Base-by-base conservation (phyloP, 2,329 filamentous ascomycete species). In the Rhexocercosporidium sp. region DNA sequence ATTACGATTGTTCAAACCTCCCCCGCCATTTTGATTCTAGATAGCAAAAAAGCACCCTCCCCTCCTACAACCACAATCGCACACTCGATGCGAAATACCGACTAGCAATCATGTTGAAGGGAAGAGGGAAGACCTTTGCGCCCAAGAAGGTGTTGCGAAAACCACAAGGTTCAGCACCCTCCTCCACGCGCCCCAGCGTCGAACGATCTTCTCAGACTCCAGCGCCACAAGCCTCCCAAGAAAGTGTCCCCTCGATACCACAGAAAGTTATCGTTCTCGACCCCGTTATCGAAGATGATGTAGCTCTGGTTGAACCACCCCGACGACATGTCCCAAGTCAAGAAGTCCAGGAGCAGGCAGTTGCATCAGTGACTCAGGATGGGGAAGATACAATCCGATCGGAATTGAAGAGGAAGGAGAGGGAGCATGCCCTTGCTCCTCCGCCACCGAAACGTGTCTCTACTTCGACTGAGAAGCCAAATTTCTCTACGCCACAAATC, bases 101-200 rank as follows among this genome's bases (percentile, higher is more conserved):
- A n/a, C 39, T 29, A 27, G 60, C 60, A 59, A 61, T 62, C 57
- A 75, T 75, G 73, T 69, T 74, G 68, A 74, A 78, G 92, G 92
- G 81, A 91, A 92, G 79, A 82, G 84, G 73, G 80, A 76, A 74
- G 59, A 62, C 62, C 2, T 92, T 93, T 81, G 71, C 69, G 18
- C 72, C 72, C 1, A 91, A 91, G 77, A 93, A 91, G 81, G 86
- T 86, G 71, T 77, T 83, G 71, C 86, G 89, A 66, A 72, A 70
- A 75, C 81, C 83, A 69, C 81, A 82, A 70, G 79, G 81, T 66
- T 74, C 79, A 66, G 75, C 75, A 65, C 76, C 77, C 57, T 74
- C 81, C 51, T 77, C 81, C 37, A 70, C 79, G 49, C 76, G 77
- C 65, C 75, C 80, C 47, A 82, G 80, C 71, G 76, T 78, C 64